Conservation (phyloP, 2,329 filamentous ascomycete species). For the Epichloe uncinata region DNA sequence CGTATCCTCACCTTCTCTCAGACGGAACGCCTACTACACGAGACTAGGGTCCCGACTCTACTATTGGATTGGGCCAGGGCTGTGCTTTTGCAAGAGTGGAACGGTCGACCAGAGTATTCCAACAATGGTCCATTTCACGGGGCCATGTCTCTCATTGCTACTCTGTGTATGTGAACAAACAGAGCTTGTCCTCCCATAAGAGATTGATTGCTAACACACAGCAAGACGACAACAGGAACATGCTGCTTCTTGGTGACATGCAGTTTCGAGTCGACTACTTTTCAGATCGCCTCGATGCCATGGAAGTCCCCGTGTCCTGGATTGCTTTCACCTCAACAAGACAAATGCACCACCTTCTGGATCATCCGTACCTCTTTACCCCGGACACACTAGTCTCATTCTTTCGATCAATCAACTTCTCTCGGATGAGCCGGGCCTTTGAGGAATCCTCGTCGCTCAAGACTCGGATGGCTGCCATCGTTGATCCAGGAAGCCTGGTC, state of each 20-base stretch:
- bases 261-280: slow-evolving; percentile 68
- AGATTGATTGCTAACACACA: slow-evolving; percentile 8
- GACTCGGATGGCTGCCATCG: slow-evolving; percentile 41
- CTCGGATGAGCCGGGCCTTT: slow-evolving; percentile 68
- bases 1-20: slow-evolving; percentile 35
- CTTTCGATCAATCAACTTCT: slow-evolving; percentile 80
- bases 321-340: slow-evolving; percentile 45
- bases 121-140: slow-evolving; percentile 62
- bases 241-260: slow-evolving; percentile 50
- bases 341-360: slow-evolving; percentile 59
- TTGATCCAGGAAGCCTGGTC: slow-evolving; percentile 40
- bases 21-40: slow-evolving; percentile 39
- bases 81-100: slow-evolving; percentile 68
- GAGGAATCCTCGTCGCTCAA: slow-evolving; percentile 52
- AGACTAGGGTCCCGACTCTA: slow-evolving; percentile 41
- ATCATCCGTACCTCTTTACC: slow-evolving; percentile 70
- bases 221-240: slow-evolving; percentile 48
- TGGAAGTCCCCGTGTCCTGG: slow-evolving; percentile 65
- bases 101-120: slow-evolving; percentile 57
- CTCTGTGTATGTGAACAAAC: slow-evolving; percentile 48
- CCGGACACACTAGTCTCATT: slow-evolving; percentile 61
- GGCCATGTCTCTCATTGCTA: slow-evolving; percentile 58
- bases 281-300: slow-evolving; percentile 59
- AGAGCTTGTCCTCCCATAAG: neutral
- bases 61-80: slow-evolving; percentile 61